Base-by-base conservation (phyloP, 2,329 filamentous ascomycete genomes). In the Microsporum audouinii region DNA sequence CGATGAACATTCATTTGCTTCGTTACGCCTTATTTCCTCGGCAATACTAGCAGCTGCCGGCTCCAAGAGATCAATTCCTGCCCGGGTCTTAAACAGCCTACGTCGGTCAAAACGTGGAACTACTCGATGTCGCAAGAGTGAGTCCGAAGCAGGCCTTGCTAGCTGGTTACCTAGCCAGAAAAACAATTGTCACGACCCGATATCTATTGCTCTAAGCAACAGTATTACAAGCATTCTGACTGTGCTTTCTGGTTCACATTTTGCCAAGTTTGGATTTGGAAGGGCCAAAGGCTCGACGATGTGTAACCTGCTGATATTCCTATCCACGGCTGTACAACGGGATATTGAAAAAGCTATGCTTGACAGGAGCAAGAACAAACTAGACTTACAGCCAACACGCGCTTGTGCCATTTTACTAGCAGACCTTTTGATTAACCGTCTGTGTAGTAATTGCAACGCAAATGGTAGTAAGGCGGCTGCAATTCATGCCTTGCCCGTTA, bases 1-100 rank as follows among this genome's bases (percentile, higher is more conserved):
- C n/a, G 72, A 74, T 60, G 59, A 64, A 5, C 64, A 74, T 53
- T 74, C 64, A 31, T 66, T 68, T 5, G 65, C 71, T 12, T 58
- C 63, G 72, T 51, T 59, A 14, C 51, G 51, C 7, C 61, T 65
- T 43, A 51, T 65, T 39, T 49, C 41, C 23, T 59, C 62, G 39
- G 43, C 62, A 1, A 38, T 64, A 5, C 49, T 58, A 10, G 55
- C 36, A 41, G 55, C 55, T 29, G 23, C 55, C 17, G 36, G 55
- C 12, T 57, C 55, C 3, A 41, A 29, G 17, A 43, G n/a, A 5
- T 29, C 55, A 7, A 43, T 57, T 29, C 38, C 55, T 14, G 4
- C 55, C n/a, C 34, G 41, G n/a, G 39, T 57, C n/a, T 17, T 55
- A 8, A 36, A 17, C n/a, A 43, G 17, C 36, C 34, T 57, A n/a